phyloP scores from a whole-genome alignment of 1,284 basidiomycete species.

The Ustilago crameri region DNA sequence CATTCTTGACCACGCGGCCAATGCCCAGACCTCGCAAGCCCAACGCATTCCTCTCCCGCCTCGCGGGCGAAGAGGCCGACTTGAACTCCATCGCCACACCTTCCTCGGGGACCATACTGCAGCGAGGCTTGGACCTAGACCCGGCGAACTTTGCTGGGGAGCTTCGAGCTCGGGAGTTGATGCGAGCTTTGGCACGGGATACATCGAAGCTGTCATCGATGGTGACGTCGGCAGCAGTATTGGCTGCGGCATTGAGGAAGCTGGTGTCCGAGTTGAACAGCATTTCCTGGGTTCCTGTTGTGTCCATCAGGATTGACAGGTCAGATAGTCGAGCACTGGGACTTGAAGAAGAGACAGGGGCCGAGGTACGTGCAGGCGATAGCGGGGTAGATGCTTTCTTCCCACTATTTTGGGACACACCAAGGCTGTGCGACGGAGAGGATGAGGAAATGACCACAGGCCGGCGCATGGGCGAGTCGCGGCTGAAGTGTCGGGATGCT shows the following conservation, averaged over 20 bases:
- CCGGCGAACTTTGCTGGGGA: slow-evolving; percentile 27
- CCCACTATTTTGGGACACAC: background rate
- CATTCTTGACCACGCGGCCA: slow-evolving; percentile 37
- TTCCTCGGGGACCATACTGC: slow-evolving; percentile 39
- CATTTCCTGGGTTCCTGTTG: slow-evolving; percentile 27
- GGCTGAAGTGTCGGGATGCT: slow-evolving; percentile 12
- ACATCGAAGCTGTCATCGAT: slow-evolving; percentile 49
- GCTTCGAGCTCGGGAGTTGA: slow-evolving; percentile 15
- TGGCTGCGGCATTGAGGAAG: slow-evolving; percentile 32
- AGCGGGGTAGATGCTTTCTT: slow-evolving; percentile 28
- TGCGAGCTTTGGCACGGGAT: slow-evolving; percentile 26
- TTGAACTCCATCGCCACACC: slow-evolving; percentile 14
- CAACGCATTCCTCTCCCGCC: slow-evolving; percentile 6
- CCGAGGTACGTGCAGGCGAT: slow-evolving; percentile 13
- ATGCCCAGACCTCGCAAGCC: slow-evolving; percentile 23
- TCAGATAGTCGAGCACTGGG: slow-evolving; percentile 36
- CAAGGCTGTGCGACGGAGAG: slow-evolving; percentile 11
- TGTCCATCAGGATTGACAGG: slow-evolving; percentile 30
- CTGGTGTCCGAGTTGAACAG: slow-evolving; percentile 32
- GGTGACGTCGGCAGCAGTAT: slow-evolving; percentile 39
- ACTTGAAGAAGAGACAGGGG: slow-evolving; percentile 18
- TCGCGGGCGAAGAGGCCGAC: slow-evolving; percentile 9
- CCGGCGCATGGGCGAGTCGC: slow-evolving; percentile 24
- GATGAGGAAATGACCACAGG: slow-evolving; percentile 33
- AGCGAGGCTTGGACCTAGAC: slow-evolving; percentile 22